phyloP scores from a whole-genome alignment of 441 rosid genomes.

The Adansonia madagascariensis region DNA sequence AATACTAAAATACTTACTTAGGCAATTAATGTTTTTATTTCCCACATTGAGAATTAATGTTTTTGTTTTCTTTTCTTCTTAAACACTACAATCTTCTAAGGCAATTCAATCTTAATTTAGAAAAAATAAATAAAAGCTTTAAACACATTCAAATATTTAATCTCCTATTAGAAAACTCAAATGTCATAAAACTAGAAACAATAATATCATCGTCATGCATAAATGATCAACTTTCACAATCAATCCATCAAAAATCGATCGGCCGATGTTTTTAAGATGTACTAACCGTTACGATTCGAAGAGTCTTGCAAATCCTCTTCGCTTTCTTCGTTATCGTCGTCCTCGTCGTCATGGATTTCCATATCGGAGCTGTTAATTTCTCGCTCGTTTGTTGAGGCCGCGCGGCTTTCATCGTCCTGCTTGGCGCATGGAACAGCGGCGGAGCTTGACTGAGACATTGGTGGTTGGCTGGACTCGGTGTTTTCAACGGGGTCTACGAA shows the following conservation, averaged over 20 bases:
- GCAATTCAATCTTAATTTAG: not conserved
- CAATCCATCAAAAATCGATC: not conserved
- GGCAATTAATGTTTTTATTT: too few relatives aligned
- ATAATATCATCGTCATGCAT: not conserved
- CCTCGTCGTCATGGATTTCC: conserved; percentile 36
- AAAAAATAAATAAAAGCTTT: not conserved
- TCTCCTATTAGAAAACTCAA: not conserved
- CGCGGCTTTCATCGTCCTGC: conserved; percentile 12
- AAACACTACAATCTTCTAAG: not conserved
- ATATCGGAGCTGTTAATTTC: conserved; percentile 41
- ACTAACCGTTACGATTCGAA: conserved; percentile 36
- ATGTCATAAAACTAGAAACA: not conserved
- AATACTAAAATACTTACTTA: not conserved
- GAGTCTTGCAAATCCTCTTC: conserved; percentile 29
- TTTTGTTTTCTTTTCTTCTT: not conserved
- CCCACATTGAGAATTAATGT: not conserved
- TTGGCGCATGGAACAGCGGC: conserved; percentile 9
- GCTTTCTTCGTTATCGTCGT: conserved; percentile 34
- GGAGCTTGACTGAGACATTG: conserved; percentile 31
- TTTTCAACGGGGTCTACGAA: not conserved
- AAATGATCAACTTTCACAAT: not conserved
- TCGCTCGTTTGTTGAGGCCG: not conserved
- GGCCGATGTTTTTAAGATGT: not conserved
- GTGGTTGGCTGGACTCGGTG: not conserved
- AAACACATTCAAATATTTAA: not conserved